Base-by-base conservation (phyloP, 2,329 filamentous ascomycete species). In the Colletotrichum caudatum region DNA sequence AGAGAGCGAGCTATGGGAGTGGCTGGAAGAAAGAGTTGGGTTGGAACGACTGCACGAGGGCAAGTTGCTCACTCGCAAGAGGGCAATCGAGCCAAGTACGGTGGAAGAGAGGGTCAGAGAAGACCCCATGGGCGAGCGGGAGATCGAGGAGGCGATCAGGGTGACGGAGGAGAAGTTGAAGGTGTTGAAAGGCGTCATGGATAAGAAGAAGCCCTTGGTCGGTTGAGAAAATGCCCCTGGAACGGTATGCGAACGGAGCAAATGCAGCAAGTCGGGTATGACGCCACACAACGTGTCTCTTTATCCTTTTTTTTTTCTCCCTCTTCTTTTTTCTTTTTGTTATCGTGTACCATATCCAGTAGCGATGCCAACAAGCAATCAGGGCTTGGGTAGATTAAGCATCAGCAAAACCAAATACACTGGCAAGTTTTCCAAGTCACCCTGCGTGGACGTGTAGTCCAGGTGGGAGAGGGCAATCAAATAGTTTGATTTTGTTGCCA, bases 1-100 rank as follows among this genome's bases (percentile, higher is more conserved):
- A 80, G 95, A 98, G 79, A 94, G 89, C 74, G 94, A 96, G 76
- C 84, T 98, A 12, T 98, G 95, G 95, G 91, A 93, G 69, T 98
- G 95, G 95, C 84, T 98, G 5, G 95, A 98, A 80, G 93, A 97
- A 76, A 88, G 95, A 23, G 91, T 94, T 1, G 92, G 94, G 2
- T 84, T 96, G 78, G 92, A 94, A 67, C 84, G 84, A 70, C 82
- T 88, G 74, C 82, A 80, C 75, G 85, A 83, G 66, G 82, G 76
- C 63, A 77, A 71, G 56, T 74, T 78, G 41, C 80, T 79, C 70
- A 77, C 81, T 70, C 84, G 86, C 57, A 87, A 89, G 75, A 84
- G 81, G 73, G 82, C 83, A 18, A 79, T 87, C 35, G 85, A 91
- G 74, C 84, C 86, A 2, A 86, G 85, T 41, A 85, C 90, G 2